Evolutionary conservation across 2,329 filamentous ascomycete genomes (phyloP).

Genomic region (Fusarium beomiforme): DNA sequence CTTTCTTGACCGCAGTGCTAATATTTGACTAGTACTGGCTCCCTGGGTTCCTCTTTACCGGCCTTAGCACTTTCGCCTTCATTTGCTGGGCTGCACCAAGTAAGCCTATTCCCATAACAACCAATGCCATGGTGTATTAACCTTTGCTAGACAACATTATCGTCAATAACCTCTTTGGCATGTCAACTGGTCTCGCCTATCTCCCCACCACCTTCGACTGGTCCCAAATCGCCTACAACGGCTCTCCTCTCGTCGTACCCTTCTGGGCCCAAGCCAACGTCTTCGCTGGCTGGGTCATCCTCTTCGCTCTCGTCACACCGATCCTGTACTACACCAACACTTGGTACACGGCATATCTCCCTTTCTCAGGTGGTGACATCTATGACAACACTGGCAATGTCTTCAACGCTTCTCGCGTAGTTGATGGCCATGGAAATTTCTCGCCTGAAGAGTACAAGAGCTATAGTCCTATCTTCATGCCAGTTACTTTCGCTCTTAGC

Average conservation of each 20-base stretch:
- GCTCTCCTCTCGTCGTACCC: not conserved
- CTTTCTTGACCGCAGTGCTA: not conserved
- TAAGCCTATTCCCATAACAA: not conserved
- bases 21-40: not conserved
- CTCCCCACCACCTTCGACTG: not conserved
- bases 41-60: not conserved
- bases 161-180: not conserved
- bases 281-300: not conserved
- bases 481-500: not conserved
- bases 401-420: not conserved
- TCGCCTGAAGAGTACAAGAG: not conserved
- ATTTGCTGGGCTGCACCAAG: slow-evolving; percentile 2
- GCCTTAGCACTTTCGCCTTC: not conserved
- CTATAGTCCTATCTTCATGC: not conserved
- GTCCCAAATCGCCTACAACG: slow-evolving; percentile 4
- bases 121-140: accelerated
- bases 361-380: not conserved
- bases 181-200: not conserved
- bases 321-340: slow-evolving; percentile 3
- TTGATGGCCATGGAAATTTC: not conserved
- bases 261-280: slow-evolving; percentile 1
- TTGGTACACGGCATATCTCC: not conserved
- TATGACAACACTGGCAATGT: not conserved
- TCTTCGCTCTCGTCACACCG: not conserved
- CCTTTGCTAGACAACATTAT: not conserved